Evolutionary conservation across 176 grass and related monocot species (phyloP), one percentile per base, ranked within the genome.

Genomic region (Chrysopogon serrulatus): DNA sequence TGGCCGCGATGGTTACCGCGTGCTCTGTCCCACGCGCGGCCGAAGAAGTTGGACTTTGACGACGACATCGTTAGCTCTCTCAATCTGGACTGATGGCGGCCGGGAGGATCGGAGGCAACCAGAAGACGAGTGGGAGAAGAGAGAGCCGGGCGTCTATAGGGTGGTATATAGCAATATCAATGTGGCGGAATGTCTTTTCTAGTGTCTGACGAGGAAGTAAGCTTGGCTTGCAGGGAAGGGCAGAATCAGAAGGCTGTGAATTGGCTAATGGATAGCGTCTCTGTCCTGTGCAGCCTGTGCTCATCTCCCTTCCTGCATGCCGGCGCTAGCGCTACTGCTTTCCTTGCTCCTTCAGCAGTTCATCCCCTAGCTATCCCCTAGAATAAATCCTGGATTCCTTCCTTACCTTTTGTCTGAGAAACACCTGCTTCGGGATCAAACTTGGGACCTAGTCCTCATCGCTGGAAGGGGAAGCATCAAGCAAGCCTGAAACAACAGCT

Each of bases 201-300:
- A 26, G 1, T 11, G n/a, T 34, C 6, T 23, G 48, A 27, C 34
- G 10, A 71, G 0, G 17, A 21, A 76, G 83, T 6, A 15, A 78
- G 87, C 54, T 59, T 90, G 27, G 59, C 88, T 86, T 90, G 84
- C 57, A 79, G 44, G 67, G 45, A 79, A 83, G 84, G 84, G 60
- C 60, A 85, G 82, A 85, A 85, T 75, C 76, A 33, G 44, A 72
- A 33, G 39, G 60, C 26, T 63, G 26, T 54, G 49, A 69, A 10
- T 23, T 24, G 11, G 66, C 66, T 37, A 69, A 41, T 40, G 32
- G n/a, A n/a, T n/a, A n/a, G 5, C 39, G 68, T 21, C 65, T 62
- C 60, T 36, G 65, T 23, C 18, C 65, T 4, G 19, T 59, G 54
- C 54, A 12, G 54, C 54, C 23, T 59, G 54, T 59, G n/a, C 3